Evolutionary conservation across 257 asterid species (phyloP), one percentile per base, ranked within the genome.

Genomic region (Lycium ferocissimum): DNA sequence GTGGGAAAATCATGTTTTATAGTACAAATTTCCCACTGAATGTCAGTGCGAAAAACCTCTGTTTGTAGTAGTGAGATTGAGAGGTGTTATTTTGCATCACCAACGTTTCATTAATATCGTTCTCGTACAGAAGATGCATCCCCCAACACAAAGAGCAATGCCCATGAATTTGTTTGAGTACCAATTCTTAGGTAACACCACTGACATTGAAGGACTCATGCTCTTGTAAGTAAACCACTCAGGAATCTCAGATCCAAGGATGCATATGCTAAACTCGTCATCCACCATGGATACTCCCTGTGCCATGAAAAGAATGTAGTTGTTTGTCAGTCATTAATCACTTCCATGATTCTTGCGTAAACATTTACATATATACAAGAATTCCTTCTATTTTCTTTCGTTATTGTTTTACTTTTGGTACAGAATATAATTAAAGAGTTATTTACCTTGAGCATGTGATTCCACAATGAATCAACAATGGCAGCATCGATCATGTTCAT

Each of bases 371-470:
- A 61, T 14, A 26, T 26, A 26, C 33, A 26, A 26, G 33, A 26
- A 26, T 26, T 26, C 33, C 33, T 26, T 26, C 33, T 26, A 26
- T 26, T 26, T 26, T 26, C 33, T 26, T 26, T 26, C 33, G 33
- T 26, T 26, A 26, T 26, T 26, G 33, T 26, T 26, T 26, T 26
- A 26, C 33, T 26, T 26, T 26, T 26, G 33, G 33, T 26, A 1
- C 33, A 26, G 33, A 26, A 26, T 26, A 26, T 26, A 26, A 26
- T 26, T 26, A 45, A 40, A 37, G 80, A 20, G 22, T 9, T 26
- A 26, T 57, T 76, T 76, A 79, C 79, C 83, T 80, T 78, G 80
- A 84, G 82, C 45, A 80, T 26, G 87, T 78, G 80, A 40, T 35
- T 33, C 85, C 66, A 83, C 58, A 67, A 2, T 26, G 80, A n/a